These are phyloP conservation scores for Cryoendolithus antarcticus DNA, from an alignment of 2,329 filamentous ascomycete species.

Conservation along the genomic window DNA sequence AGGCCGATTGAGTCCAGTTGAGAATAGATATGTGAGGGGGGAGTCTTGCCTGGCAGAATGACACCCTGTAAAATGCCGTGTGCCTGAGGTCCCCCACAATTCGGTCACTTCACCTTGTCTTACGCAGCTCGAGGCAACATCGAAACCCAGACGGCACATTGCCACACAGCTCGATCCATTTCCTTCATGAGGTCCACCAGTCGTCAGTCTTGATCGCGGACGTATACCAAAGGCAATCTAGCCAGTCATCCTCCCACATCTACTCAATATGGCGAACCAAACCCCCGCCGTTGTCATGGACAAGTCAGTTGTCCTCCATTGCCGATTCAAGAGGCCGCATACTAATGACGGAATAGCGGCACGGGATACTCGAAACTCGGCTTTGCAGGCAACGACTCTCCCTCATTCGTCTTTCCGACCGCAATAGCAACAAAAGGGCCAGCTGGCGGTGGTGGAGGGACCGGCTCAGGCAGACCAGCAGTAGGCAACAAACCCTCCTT, in stretches of 20 bases:
- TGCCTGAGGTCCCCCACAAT: too few relatives aligned
- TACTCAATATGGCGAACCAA: conserved; percentile 73
- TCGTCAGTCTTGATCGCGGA: too few relatives aligned
- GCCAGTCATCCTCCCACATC: not conserved
- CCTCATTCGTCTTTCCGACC: conserved; percentile 97
- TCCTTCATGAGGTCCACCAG: too few relatives aligned
- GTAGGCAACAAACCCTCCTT: conserved; percentile 94
- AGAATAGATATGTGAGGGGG: too few relatives aligned
- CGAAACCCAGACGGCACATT: too few relatives aligned
- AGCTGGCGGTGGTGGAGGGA: conserved; percentile 51
- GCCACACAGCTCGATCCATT: too few relatives aligned
- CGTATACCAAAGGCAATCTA: too few relatives aligned
- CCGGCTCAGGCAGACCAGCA: conserved; percentile 76
- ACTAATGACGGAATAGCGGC: conserved; percentile 52
- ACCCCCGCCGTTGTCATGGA: conserved; percentile 99
- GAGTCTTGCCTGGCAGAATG: too few relatives aligned
- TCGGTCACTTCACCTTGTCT: too few relatives aligned
- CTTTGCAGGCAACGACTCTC: conserved; percentile 98
- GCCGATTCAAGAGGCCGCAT: conserved; percentile 4
- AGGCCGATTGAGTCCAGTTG: too few relatives aligned
- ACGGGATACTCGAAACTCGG: conserved; percentile 99
- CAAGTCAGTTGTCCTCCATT: conserved; percentile 63
- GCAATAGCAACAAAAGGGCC: conserved; percentile 91
- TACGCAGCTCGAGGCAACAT: too few relatives aligned
- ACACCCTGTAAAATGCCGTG: too few relatives aligned